Conservation (phyloP, 2,329 filamentous ascomycete species). For the Didymella pinodella region DNA sequence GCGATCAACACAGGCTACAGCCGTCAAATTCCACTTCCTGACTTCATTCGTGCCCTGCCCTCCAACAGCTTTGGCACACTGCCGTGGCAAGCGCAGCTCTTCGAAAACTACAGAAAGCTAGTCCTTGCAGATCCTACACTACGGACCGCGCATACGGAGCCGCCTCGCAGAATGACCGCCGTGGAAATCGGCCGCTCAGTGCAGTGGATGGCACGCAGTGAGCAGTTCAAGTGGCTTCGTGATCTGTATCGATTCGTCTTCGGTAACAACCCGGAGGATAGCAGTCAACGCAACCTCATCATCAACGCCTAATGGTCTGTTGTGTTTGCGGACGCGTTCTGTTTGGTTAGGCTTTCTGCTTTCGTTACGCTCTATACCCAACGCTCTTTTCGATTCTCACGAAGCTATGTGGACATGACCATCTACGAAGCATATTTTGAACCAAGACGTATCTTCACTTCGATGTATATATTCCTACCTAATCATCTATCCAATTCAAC, state of each 20-base stretch:
- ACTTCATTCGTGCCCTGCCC: constrained; percentile 78
- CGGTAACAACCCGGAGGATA: constrained; percentile 82
- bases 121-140: constrained; percentile 77
- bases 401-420: constrained; percentile 9
- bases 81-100: constrained; percentile 72
- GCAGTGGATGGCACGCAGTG: constrained; percentile 73
- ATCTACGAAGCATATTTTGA: constrained; percentile 13
- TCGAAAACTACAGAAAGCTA: constrained; percentile 82
- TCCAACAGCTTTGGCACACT: constrained; percentile 79
- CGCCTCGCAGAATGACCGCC: constrained; percentile 69
- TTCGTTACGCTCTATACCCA: constrained; percentile 21
- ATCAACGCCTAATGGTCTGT: constrained; percentile 55
- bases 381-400: constrained; percentile 20
- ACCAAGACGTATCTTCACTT: constrained; percentile 6
- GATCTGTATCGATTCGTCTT: constrained; percentile 88
- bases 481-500: background rate
- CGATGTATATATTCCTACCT: constrained; percentile 13
- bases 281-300: constrained; percentile 69
- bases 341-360: constrained; percentile 16
- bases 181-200: constrained; percentile 84
- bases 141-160: constrained; percentile 56
- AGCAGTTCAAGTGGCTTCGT: constrained; percentile 79
- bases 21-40: constrained; percentile 69
- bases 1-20: constrained; percentile 85
- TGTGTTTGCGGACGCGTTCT: constrained; percentile 1